phyloP scores from a whole-genome alignment of 2,329 filamentous ascomycete species.

The Calonectria hongkongensis region DNA sequence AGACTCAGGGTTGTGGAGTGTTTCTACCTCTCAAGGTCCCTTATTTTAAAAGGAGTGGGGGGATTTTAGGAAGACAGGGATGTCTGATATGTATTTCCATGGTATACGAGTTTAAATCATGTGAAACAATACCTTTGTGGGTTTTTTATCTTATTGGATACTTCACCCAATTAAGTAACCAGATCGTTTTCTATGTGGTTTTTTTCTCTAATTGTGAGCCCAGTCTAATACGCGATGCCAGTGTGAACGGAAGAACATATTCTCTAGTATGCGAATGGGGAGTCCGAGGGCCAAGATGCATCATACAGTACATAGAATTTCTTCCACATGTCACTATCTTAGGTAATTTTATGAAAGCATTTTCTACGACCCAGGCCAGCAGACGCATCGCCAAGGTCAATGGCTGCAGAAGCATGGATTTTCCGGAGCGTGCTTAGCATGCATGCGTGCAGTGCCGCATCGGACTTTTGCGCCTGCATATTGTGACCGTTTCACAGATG shows the following conservation, averaged over 20 bases:
- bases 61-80: not conserved
- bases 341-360: not conserved
- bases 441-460: not conserved
- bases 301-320: not conserved
- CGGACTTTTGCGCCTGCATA: conserved; percentile 4
- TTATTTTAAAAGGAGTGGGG: not conserved
- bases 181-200: too few relatives aligned
- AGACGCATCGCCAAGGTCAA: conserved; percentile 1
- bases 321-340: too few relatives aligned
- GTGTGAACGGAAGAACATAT: not conserved
- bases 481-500: not conserved
- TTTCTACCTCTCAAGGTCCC: not conserved
- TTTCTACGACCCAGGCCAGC: not conserved
- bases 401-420: conserved; percentile 14
- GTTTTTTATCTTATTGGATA: not conserved
- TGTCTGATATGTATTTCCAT: not conserved
- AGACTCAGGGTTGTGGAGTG: not conserved
- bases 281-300: not conserved
- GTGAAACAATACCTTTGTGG: not conserved
- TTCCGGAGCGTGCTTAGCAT: conserved; percentile 1
- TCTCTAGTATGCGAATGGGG: not conserved
- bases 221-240: not conserved
- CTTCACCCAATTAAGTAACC: conserved; percentile 1
- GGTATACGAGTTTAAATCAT: not conserved
- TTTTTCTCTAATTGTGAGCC: not conserved